These are phyloP conservation scores for Debaryomyces singareniensis DNA, from an alignment of 1,139 yeast species.

Conservation along the genomic window DNA sequence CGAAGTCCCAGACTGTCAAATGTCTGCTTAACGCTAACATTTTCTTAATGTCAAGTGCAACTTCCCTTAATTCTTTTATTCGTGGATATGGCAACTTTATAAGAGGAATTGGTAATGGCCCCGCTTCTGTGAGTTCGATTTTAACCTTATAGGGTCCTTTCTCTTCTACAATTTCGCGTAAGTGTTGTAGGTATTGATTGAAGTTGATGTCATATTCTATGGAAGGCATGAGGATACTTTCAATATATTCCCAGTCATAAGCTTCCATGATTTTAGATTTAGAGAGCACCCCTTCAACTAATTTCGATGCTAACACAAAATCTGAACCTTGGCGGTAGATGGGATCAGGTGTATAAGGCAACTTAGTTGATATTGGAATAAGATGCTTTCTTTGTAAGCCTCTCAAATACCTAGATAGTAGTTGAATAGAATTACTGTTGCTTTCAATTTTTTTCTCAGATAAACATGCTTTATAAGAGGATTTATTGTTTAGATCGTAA, in stretches of 20 bases:
- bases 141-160: constrained; percentile 35
- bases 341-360: constrained; percentile 21
- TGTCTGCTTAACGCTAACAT: constrained; percentile 21
- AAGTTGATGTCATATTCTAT: constrained; percentile 31
- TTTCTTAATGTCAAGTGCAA: constrained; percentile 28
- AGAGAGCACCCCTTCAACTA: constrained; percentile 18
- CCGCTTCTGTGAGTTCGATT: constrained; percentile 25
- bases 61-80: constrained; percentile 13
- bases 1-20: constrained; percentile 22
- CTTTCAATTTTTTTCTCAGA: too few species aligned
- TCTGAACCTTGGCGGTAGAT: neutral
- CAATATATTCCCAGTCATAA: constrained; percentile 29
- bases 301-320: constrained; percentile 4
- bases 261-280: constrained; percentile 15
- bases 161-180: constrained; percentile 17
- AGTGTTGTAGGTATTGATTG: constrained; percentile 16
- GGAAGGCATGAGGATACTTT: constrained; percentile 29
- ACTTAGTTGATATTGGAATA: constrained; percentile 28
- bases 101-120: constrained; percentile 24
- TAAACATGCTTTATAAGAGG: constrained; percentile 2
- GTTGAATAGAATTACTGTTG: constrained; percentile 8
- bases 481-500: neutral
- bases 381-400: constrained; percentile 18
- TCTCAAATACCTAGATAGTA: constrained; percentile 24
- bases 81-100: constrained; percentile 22